Percentiles rank a stretch among this genome's conserved stretches.
Evolutionary conservation across 2,329 filamentous ascomycete species (phyloP).

Genomic region (Colletotrichum sojae): DNA sequence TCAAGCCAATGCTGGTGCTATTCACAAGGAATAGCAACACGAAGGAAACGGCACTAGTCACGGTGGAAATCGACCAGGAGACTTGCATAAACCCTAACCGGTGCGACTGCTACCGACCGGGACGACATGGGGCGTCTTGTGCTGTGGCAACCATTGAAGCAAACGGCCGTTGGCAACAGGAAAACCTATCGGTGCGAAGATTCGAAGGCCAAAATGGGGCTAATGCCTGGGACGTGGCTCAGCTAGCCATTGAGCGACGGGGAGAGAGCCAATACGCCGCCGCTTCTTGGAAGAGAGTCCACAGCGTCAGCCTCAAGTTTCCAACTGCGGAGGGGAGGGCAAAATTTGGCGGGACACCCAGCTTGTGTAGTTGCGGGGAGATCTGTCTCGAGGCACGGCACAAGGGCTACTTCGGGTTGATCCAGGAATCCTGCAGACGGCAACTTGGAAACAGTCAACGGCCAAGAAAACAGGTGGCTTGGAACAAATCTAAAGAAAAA

Average conservation of each 20-base stretch:
- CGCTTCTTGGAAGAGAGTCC: slow-evolving; percentile 46
- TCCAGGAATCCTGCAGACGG: slow-evolving; percentile 49
- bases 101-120: slow-evolving; percentile 51
- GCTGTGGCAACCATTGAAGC: slow-evolving; percentile 44
- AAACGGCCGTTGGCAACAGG: slow-evolving; percentile 42
- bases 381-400: slow-evolving; percentile 48
- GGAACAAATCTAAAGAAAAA: too few species aligned
- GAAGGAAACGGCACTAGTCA: slow-evolving; percentile 47
- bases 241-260: slow-evolving; percentile 43
- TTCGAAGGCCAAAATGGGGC: slow-evolving; percentile 45
- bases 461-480: too few species aligned
- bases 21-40: slow-evolving; percentile 47
- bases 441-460: too few species aligned
- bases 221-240: slow-evolving; percentile 51
- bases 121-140: slow-evolving; percentile 43
- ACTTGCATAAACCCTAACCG: slow-evolving; percentile 51
- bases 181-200: slow-evolving; percentile 44
- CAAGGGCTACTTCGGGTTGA: slow-evolving; percentile 48
- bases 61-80: slow-evolving; percentile 50
- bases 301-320: slow-evolving; percentile 51
- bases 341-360: slow-evolving; percentile 48
- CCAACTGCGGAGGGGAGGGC: slow-evolving; percentile 42
- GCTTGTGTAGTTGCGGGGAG: slow-evolving; percentile 46
- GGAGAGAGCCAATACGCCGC: slow-evolving; percentile 31
- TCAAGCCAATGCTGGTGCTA: slow-evolving; percentile 52